phyloP scores from a whole-genome alignment of 768 basidiomycete genomes.

The Tylopilus sp. region DNA sequence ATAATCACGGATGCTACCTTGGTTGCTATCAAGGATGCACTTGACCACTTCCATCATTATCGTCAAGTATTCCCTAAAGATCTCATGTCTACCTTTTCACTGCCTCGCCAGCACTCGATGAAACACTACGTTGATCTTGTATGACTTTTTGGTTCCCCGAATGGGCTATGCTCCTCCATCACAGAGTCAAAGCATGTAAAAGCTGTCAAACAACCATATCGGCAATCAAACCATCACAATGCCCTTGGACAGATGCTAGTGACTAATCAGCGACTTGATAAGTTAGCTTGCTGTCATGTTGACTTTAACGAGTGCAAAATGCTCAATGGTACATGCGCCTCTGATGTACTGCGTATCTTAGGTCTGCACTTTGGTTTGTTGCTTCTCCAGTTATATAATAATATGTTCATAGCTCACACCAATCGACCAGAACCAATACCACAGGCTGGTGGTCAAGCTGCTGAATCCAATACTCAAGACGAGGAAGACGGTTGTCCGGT shows the following conservation, averaged over 20 bases:
- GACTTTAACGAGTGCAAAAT: background rate
- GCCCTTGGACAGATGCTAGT: background rate
- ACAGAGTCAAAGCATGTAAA: constrained; percentile 1
- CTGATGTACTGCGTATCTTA: background rate
- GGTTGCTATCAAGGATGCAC: background rate
- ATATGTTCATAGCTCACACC: no score
- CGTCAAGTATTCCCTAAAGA: background rate
- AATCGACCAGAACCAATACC: no score
- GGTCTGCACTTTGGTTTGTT: no score
- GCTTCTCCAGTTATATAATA: no score
- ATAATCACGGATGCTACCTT: background rate
- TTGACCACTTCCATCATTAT: background rate
- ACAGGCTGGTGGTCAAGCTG: no score
- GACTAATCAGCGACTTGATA: background rate
- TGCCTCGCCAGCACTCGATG: background rate
- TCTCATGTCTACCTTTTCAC: background rate
- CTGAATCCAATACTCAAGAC: no score
- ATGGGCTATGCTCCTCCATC: no score
- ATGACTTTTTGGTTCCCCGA: background rate
- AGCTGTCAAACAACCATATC: background rate
- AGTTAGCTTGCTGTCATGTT: background rate
- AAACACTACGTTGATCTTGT: background rate
- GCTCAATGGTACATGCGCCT: background rate
- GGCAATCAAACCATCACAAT: background rate
- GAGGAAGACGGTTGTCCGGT: no score